Conservation (phyloP, 176 grass and related monocot genomes). For the Triticum timopheevii region DNA sequence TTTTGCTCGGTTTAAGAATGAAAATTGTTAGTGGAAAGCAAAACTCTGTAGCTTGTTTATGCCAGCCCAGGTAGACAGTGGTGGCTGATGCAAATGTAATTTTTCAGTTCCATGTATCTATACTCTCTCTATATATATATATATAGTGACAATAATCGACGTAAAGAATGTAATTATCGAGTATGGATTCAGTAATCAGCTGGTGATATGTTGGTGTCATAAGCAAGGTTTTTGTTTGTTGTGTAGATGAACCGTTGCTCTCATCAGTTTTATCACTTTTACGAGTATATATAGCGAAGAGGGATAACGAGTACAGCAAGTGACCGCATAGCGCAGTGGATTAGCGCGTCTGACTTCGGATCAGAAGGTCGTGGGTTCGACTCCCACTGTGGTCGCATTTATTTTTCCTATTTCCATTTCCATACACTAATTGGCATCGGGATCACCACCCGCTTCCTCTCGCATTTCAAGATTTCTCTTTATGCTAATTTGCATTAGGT, state of each 20-base stretch:
- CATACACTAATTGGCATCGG: too few relatives aligned
- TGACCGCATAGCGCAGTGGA: slow-evolving; percentile 99
- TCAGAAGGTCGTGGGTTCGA: slow-evolving; percentile 99
- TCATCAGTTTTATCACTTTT: not conserved
- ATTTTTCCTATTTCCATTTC: not conserved
- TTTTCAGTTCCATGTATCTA: not conserved
- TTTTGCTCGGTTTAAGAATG: not conserved
- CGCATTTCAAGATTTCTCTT: too few relatives aligned
- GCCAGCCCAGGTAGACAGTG: slow-evolving; percentile 1
- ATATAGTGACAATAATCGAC: not conserved
- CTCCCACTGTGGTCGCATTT: slow-evolving; percentile 90
- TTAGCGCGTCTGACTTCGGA: slow-evolving; percentile 99
- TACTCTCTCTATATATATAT: too few relatives aligned
- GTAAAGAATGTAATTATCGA: not conserved
- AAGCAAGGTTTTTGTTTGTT: too few relatives aligned
- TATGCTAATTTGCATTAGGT: too few relatives aligned
- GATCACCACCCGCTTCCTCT: too few relatives aligned
- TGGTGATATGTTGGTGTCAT: not conserved
- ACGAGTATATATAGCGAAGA: fast-evolving
- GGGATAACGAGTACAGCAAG: fast-evolving
- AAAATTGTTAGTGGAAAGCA: not conserved
- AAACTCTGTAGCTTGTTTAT: not conserved
- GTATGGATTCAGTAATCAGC: not conserved
- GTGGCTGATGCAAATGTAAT: not conserved
- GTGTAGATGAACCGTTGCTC: not conserved